Evolutionary conservation across 2,329 filamentous ascomycete species (phyloP).

Genomic region (Microcyclosporella mali): DNA sequence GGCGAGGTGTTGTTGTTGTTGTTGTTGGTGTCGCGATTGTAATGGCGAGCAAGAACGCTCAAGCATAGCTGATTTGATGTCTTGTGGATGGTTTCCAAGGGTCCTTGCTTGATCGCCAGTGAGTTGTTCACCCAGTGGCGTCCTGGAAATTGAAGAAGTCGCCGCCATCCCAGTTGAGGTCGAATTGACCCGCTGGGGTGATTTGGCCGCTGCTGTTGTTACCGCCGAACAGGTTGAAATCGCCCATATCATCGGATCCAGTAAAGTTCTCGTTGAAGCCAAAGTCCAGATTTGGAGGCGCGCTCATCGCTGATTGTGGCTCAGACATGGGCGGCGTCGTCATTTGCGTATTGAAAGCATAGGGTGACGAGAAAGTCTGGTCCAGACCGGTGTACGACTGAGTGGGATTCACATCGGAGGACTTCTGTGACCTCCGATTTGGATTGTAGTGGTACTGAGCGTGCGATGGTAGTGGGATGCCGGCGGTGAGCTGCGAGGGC

Average conservation of each 20-base stretch:
- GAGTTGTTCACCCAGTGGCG: constrained; percentile 2
- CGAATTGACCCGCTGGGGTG: constrained; percentile 10
- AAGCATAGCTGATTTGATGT: too few relatives aligned
- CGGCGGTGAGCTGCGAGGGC: constrained; percentile 12
- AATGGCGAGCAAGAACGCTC: too few relatives aligned
- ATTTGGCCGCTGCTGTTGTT: constrained; percentile 11
- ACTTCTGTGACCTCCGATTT: constrained; percentile 30
- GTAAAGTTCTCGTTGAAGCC: constrained; percentile 2
- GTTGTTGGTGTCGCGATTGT: too few relatives aligned
- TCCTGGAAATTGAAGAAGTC: constrained; percentile 19
- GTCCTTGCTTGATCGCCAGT: too few relatives aligned
- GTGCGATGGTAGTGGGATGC: constrained; percentile 13
- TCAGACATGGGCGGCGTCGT: constrained; percentile 2
- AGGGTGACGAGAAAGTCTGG: constrained; percentile 13
- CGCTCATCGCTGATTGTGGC: constrained; percentile 13
- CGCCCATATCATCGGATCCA: constrained; percentile 1
- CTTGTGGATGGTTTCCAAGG: too few relatives aligned
- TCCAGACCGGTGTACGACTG: constrained; percentile 10
- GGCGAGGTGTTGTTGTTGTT: too few relatives aligned
- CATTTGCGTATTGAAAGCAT: constrained; percentile 3
- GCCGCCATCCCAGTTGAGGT: constrained; percentile 15
- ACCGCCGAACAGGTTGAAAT: constrained; percentile 5
- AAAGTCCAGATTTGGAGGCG: constrained; percentile 13
- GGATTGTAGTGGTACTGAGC: constrained; percentile 20
- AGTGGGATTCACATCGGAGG: not conserved